Base-by-base conservation (phyloP, 257 asterid genomes). In the Scutellaria minor region DNA sequence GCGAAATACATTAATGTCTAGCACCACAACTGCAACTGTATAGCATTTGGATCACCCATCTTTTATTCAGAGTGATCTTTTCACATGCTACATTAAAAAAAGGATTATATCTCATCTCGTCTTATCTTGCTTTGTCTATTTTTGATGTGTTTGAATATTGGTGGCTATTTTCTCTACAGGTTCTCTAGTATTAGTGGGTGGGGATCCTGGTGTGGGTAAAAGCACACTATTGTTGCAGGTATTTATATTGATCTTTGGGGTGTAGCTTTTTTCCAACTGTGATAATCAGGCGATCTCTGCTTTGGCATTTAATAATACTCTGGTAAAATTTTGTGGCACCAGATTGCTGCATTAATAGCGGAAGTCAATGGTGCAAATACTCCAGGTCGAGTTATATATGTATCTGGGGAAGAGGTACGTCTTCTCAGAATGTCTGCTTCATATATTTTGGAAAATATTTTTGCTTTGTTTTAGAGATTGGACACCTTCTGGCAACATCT, bases 201-300 rank as follows among this genome's bases (percentile, higher is more conserved):
- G 99, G 63, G 99, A 95, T 84, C 99, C 99, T 31, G 99, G 99
- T 72, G 88, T 95, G 53, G 99, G 99, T 76, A 95, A 95, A 86
- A 95, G 97, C 82, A 95, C 99, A 7, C 68, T 95, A 56, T 59
- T 92, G 82, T 83, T 95, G 84, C 97, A 95, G 98, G 99, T 95
- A 84, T 68, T 39, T 2, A 35, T 42, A 18, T 56, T 35, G 73
- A 72, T 76, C 56, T 40, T 73, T 31, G 8, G 47, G 37, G 37
- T 64, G 71, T 64, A 60, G 44, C 79, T 52, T 74, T 54, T 40
- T 62, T 40, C 6, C 62, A 61, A 40, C 50, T 54, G 48, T 46
- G 44, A 45, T 24, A 24, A 24, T 24, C 27, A 24, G 31, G 18
- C 31, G 18, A 18, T 24, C 39, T 75, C 9, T 20, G 8, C 15